Evolutionary conservation across 73 alveolate genomes (phyloP).

Genomic region (Paramecium pentaurelia): DNA sequence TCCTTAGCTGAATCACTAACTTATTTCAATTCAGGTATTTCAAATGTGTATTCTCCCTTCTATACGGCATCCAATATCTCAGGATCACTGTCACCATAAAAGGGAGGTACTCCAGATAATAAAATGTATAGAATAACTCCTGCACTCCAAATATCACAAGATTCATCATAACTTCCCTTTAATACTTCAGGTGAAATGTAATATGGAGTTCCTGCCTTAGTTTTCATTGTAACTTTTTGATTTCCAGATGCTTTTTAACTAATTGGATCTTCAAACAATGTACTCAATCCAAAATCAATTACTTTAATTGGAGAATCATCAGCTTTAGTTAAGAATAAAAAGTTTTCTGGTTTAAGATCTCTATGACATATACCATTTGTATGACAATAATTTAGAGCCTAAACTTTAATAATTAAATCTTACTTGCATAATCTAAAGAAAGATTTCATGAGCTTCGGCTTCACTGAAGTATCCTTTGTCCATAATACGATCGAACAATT

Average conservation of each 20-base stretch:
- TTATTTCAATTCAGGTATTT: conserved; percentile 49
- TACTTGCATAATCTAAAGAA: conserved; percentile 65
- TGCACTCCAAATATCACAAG: conserved; percentile 74
- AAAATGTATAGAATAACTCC: conserved; percentile 72
- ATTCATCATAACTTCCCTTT: conserved; percentile 71
- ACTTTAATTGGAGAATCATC: conserved; percentile 65
- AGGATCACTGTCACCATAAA: conserved; percentile 71
- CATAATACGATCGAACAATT: conserved; percentile 70
- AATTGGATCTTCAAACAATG: conserved; percentile 63
- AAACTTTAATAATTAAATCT: background rate
- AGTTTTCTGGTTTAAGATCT: conserved; percentile 79
- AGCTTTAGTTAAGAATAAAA: conserved; percentile 62
- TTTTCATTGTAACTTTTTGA: conserved; percentile 58
- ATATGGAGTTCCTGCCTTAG: conserved; percentile 71
- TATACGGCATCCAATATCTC: conserved; percentile 65
- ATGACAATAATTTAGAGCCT: conserved; percentile 74
- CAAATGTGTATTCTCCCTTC: conserved; percentile 64
- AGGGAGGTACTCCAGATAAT: conserved; percentile 76
- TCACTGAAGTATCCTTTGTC: conserved; percentile 64
- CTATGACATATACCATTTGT: conserved; percentile 76
- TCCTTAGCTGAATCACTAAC: conserved; percentile 69
- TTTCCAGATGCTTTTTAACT: background rate
- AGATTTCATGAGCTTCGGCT: conserved; percentile 66
- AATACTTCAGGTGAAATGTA: conserved; percentile 73
- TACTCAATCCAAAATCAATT: conserved; percentile 72